A percentile compares a stretch with the other conserved stretches of the same genome.
Evolutionary conservation across 176 grass and related monocot species (phyloP).

Genomic region (Oryza meridionalis): DNA sequence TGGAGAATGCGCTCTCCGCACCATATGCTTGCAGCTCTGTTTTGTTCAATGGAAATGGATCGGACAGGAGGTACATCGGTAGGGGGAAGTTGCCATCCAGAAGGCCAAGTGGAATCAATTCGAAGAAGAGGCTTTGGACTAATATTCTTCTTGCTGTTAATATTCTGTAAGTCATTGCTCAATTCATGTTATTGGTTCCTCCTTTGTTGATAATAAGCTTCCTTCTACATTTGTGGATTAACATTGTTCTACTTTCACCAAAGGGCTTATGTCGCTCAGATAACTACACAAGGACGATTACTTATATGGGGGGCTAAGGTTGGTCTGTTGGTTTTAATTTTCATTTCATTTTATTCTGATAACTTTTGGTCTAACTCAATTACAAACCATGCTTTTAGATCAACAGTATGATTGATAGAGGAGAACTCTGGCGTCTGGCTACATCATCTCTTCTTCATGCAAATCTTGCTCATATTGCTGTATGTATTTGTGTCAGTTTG

Average conservation of each 20-base stretch:
- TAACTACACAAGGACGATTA: slow-evolving; percentile 74
- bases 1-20: slow-evolving; percentile 34
- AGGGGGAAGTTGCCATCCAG: slow-evolving; percentile 40
- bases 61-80: slow-evolving; percentile 37
- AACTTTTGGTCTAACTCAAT: slow-evolving; percentile 16
- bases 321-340: slow-evolving; percentile 40
- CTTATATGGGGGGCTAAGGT: slow-evolving; percentile 96
- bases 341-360: slow-evolving; percentile 19
- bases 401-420: slow-evolving; percentile 88
- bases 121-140: slow-evolving; percentile 78
- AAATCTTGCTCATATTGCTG: slow-evolving; percentile 81
- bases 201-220: neutral
- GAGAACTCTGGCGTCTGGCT: slow-evolving; percentile 85
- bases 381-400: slow-evolving; percentile 50
- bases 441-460: slow-evolving; percentile 87
- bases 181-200: neutral
- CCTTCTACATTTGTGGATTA: slow-evolving; percentile 24
- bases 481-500: slow-evolving; percentile 29
- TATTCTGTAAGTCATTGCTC: slow-evolving; percentile 55
- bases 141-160: slow-evolving; percentile 77
- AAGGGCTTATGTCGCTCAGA: slow-evolving; percentile 74
- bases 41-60: slow-evolving; percentile 54
- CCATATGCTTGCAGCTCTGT: slow-evolving; percentile 43
- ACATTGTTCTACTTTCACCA: slow-evolving; percentile 29
- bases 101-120: slow-evolving; percentile 42